phyloP scores from a whole-genome alignment of 306 rosid genomes.

The Lathyrus oleraceus region DNA sequence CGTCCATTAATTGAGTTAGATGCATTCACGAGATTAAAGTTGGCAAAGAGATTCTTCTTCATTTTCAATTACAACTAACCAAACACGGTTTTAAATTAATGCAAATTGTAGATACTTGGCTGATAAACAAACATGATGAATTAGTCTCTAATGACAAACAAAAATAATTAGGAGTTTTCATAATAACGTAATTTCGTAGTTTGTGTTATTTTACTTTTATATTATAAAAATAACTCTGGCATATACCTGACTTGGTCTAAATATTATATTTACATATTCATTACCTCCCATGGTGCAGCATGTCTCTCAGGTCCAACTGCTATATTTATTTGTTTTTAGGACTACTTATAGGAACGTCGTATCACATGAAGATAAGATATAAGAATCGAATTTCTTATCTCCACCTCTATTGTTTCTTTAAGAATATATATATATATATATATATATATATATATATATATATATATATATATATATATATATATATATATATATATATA shows the following conservation, averaged over 20 bases:
- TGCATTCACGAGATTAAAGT: conserved; percentile 36
- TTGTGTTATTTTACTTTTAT: neutral
- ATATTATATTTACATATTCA: conserved; percentile 19
- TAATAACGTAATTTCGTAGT: neutral
- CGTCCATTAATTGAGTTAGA: conserved; percentile 26
- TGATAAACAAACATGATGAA: conserved; percentile 17
- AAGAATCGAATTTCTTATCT: too few species aligned
- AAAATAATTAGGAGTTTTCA: too few species aligned
- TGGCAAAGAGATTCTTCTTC: conserved; percentile 33
- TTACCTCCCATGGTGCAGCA: conserved; percentile 51
- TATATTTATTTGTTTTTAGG: neutral
- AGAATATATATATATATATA: too few species aligned
- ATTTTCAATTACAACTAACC: conserved; percentile 21
- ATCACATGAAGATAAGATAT: neutral
- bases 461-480: too few species aligned
- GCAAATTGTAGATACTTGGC: conserved; percentile 16
- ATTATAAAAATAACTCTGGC: conserved; percentile 3
- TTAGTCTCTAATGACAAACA: too few species aligned
- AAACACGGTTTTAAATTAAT: conserved; percentile 20
- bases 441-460: too few species aligned
- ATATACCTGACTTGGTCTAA: conserved; percentile 19
- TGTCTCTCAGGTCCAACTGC: neutral
- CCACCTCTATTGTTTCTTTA: too few species aligned
- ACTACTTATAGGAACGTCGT: neutral
- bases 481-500: too few species aligned